Evolutionary conservation across 768 basidiomycete genomes (phyloP), one percentile per base, ranked within the genome.

Genomic region (Udeniomyces megalosporus): DNA sequence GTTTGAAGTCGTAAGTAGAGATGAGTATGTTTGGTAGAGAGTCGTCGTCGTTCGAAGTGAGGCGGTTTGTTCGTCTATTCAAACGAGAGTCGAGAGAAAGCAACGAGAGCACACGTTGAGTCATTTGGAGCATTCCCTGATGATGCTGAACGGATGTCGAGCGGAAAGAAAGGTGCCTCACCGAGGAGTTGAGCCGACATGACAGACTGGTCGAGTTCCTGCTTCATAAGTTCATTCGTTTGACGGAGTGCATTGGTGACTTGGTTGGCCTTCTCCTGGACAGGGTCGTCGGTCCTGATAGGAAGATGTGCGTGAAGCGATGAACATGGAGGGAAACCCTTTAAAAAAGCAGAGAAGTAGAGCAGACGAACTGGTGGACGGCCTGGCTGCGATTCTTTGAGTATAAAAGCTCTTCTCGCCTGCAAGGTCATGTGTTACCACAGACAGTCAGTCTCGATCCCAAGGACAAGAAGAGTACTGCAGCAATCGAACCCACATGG

Each of bases 141-240:
- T 42, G 38, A 17, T 42, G 10, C 10, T 42, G 38, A 42, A n/a
- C 20, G 35, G 38, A 35, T 31, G 28, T 34, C 1, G n/a, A 31
- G n/a, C 15, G 20, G 24, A 22, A 32, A 31, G 32, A 38, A 50
- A 61, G 49, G 35, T 42, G 11, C 70, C 77, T 47, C 68, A 86
- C 88, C 86, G 42, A 97, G 80, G 71, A 92, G 81, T 70, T 99
- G 91, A 5, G 78, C 79, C 3, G 87, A 82, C 53, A 93, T 78
- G 6, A 92, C 87, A 0, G 88, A 91, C 26, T 83, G 81, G 69
- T 96, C 88, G 2, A 99, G 82, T 69, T 97, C 95, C 45, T 80
- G 81, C 74, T 93, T 88, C 88, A 99, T 88, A 4, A 89, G 75
- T 14, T 76, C 78, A 42, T 89, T 80, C 3, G 92, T 96, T 38